These are phyloP conservation scores for Suhomyces guaymorum DNA, from an alignment of 1,139 yeast species.

Conservation along the genomic window DNA sequence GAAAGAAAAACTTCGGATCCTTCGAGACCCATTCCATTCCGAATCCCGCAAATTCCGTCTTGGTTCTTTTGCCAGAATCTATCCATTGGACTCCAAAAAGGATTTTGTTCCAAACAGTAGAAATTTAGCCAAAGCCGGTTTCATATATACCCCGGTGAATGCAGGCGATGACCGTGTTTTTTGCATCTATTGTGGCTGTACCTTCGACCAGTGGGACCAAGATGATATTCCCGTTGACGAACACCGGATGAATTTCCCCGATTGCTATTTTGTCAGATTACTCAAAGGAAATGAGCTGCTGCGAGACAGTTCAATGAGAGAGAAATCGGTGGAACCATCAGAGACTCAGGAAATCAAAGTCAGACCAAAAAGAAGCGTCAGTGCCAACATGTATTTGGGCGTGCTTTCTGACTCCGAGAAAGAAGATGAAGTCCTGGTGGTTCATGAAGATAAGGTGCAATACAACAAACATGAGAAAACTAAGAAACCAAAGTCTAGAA, in stretches of 20 bases:
- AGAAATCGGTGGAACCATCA: not conserved
- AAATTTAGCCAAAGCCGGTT: constrained; percentile 53
- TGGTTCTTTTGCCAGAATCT: constrained; percentile 51
- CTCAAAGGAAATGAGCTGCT: constrained; percentile 2
- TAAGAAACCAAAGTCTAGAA: too few relatives aligned
- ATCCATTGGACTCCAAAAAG: constrained; percentile 52
- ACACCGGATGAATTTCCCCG: constrained; percentile 46
- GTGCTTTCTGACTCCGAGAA: constrained; percentile 4
- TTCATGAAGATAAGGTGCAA: not conserved
- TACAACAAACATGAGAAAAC: too few relatives aligned
- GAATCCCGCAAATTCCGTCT: constrained; percentile 45
- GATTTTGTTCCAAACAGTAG: constrained; percentile 40
- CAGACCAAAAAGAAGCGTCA: constrained; percentile 2
- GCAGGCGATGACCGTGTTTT: constrained; percentile 61
- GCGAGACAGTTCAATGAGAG: not conserved
- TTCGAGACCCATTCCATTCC: constrained; percentile 31
- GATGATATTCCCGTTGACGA: constrained; percentile 64
- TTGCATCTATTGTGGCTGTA: constrained; percentile 70
- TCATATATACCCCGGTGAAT: constrained; percentile 47
- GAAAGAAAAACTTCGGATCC: constrained; percentile 12
- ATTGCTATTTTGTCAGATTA: constrained; percentile 47
- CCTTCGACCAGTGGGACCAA: constrained; percentile 71
- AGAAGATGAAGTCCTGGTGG: not conserved
- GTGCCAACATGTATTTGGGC: constrained; percentile 10
- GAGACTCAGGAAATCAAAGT: not conserved